Conservation (phyloP, 2,329 filamentous ascomycete species). For the Rhynchosporium graminicola region DNA sequence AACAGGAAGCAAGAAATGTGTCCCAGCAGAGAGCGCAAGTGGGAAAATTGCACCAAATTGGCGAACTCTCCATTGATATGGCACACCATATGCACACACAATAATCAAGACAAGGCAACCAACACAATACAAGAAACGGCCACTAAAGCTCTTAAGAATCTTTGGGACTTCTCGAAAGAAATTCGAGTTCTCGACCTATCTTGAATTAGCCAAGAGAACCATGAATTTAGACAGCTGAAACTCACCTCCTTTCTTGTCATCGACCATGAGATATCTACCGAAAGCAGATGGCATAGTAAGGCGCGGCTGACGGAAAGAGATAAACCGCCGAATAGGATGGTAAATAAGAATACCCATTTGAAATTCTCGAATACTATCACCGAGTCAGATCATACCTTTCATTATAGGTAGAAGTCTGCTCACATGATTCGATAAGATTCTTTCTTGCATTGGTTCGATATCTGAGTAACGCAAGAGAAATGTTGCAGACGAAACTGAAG, state of each 20-base stretch:
- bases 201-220: conserved; percentile 54
- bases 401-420: no score
- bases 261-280: conserved; percentile 9
- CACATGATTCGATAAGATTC: no score
- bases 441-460: conserved; percentile 21
- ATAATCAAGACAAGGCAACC: conserved; percentile 32
- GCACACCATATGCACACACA: conserved; percentile 46
- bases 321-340: conserved; percentile 45
- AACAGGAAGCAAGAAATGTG: background rate
- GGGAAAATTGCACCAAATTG: conserved; percentile 60
- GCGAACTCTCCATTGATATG: conserved; percentile 46
- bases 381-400: conserved; percentile 32
- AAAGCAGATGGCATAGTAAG: conserved; percentile 44
- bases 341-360: conserved; percentile 48
- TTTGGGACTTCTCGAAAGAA: conserved; percentile 58
- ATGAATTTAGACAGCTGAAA: conserved; percentile 44
- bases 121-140: conserved; percentile 34
- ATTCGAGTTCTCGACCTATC: conserved; percentile 54
- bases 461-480: conserved; percentile 19
- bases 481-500: conserved; percentile 46
- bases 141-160: conserved; percentile 56
- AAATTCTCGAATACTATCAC: conserved; percentile 52
- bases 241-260: background rate
- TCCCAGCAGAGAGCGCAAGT: conserved; percentile 44
- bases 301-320: conserved; percentile 45